phyloP scores from a whole-genome alignment of 1,139 yeast genomes.

The Pneumocystis canis region DNA sequence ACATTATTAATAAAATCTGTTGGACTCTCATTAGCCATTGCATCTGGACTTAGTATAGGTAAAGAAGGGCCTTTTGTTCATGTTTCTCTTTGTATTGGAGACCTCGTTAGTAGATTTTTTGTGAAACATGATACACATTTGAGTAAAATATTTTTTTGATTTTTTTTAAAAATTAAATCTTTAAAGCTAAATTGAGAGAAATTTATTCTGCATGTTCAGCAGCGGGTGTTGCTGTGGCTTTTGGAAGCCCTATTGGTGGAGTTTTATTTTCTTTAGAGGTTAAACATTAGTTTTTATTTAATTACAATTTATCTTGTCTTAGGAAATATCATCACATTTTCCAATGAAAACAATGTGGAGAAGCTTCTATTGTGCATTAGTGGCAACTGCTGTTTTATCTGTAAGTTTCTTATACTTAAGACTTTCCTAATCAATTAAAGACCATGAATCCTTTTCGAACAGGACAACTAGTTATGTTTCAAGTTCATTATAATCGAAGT shows the following conservation, averaged over 20 bases:
- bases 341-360: constrained; percentile 77
- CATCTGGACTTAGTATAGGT: constrained; percentile 67
- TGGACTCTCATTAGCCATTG: constrained; percentile 74
- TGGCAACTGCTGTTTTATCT: constrained; percentile 62
- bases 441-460: constrained; percentile 75
- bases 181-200: constrained; percentile 31
- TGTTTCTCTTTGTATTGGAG: constrained; percentile 72
- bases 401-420: constrained; percentile 22
- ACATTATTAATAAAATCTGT: constrained; percentile 64
- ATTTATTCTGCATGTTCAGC: constrained; percentile 65
- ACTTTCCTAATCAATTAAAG: background rate
- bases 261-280: constrained; percentile 50
- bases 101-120: constrained; percentile 44
- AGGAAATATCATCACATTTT: constrained; percentile 55
- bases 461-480: constrained; percentile 85
- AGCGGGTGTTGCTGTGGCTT: constrained; percentile 63
- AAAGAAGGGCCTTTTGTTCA: constrained; percentile 82
- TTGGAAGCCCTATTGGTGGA: constrained; percentile 63
- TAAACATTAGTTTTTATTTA: background rate
- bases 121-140: constrained; percentile 30
- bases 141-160: constrained; percentile 14
- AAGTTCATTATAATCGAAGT: constrained; percentile 65
- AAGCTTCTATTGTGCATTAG: constrained; percentile 76
- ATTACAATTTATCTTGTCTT: background rate
- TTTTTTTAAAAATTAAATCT: constrained; percentile 11